Percentiles rank a stretch among this genome's conserved stretches.
phyloP scores from a whole-genome alignment of 441 rosid species.

The Kokia cookei region DNA sequence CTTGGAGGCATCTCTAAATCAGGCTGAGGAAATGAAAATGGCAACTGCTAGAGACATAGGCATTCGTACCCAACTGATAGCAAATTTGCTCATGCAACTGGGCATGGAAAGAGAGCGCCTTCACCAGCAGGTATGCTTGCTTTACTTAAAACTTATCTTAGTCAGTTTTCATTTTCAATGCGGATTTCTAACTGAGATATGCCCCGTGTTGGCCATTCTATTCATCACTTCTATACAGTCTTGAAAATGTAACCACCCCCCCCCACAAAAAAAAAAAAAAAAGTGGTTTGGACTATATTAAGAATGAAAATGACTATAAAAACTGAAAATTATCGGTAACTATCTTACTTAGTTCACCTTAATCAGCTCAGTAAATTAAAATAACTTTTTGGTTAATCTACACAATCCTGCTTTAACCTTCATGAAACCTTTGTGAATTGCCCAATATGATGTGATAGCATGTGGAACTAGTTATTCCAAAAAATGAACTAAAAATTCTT shows the following conservation, averaged over 20 bases:
- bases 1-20: conserved; percentile 59
- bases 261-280: neutral
- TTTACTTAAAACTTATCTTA: neutral
- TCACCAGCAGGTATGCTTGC: conserved; percentile 59
- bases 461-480: neutral
- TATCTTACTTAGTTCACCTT: neutral
- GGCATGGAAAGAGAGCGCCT: conserved; percentile 86
- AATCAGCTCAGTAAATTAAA: neutral
- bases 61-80: conserved; percentile 58
- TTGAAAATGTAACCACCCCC: neutral
- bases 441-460: neutral
- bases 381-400: neutral
- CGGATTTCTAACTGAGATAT: neutral
- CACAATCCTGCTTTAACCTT: neutral
- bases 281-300: neutral
- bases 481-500: neutral
- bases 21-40: conserved; percentile 65
- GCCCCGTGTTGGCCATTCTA: neutral
- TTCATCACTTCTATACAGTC: neutral
- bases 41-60: conserved; percentile 64
- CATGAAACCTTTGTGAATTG: neutral
- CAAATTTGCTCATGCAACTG: conserved; percentile 68
- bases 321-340: neutral
- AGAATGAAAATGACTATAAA: neutral
- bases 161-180: neutral